A percentile compares a stretch with the other conserved stretches of the same genome.
These are phyloP conservation scores for Lactarius sanguifluus DNA, from an alignment of 768 basidiomycete genomes.

Conservation along the genomic window DNA sequence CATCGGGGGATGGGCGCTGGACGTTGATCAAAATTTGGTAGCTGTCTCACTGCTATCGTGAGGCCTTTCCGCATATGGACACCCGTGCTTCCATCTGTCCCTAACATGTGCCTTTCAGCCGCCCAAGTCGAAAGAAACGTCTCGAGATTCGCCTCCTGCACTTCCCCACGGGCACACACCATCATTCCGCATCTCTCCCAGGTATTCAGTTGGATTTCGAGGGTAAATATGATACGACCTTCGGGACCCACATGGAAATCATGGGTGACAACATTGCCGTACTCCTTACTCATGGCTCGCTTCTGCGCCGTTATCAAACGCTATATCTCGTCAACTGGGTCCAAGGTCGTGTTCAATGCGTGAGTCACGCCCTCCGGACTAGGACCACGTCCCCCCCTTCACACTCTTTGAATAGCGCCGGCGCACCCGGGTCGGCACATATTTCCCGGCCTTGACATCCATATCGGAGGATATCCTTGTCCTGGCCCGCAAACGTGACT, in stretches of 20 bases:
- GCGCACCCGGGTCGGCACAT: background rate
- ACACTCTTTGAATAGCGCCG: conserved; percentile 1
- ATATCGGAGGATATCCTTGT: conserved; percentile 5
- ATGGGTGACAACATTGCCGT: conserved; percentile 16
- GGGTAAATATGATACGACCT: background rate
- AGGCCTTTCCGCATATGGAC: background rate
- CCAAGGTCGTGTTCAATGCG: background rate
- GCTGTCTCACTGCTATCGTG: conserved; percentile 11
- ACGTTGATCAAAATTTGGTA: conserved; percentile 16
- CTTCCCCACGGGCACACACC: conserved; percentile 9
- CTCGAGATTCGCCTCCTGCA: conserved; percentile 9
- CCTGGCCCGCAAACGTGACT: conserved; percentile 11
- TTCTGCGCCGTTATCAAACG: conserved; percentile 10
- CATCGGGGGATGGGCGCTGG: conserved; percentile 23
- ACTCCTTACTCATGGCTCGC: conserved; percentile 17
- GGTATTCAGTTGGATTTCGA: conserved; percentile 5
- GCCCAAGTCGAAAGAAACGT: background rate
- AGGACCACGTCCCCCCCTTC: background rate
- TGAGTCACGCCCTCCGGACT: conserved; percentile 4
- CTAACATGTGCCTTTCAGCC: conserved; percentile 9
- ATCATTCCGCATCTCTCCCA: conserved; percentile 4
- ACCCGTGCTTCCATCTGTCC: background rate
- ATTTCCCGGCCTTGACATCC: conserved; percentile 5
- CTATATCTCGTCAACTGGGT: conserved; percentile 14
- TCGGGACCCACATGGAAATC: conserved; percentile 3